A percentile compares a stretch with the other conserved stretches of the same genome.
Evolutionary conservation across 164 flowering plant genomes (phyloP).

Genomic region (Magnolia sinica): DNA sequence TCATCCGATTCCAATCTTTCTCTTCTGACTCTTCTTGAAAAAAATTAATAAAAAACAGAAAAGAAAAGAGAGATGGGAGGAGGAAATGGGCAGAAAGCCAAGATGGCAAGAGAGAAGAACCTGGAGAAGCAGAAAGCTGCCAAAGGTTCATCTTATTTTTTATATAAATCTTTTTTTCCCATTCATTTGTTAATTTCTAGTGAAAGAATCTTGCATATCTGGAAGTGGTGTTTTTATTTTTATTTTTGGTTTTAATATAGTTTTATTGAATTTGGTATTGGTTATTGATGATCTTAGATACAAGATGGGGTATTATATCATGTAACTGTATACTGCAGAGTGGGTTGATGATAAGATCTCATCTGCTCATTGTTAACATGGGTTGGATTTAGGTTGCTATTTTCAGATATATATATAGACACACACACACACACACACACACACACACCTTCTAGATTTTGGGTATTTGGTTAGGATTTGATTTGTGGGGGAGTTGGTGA

Average conservation of each 20-base stretch:
- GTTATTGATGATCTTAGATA: too few species aligned
- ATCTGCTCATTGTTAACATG: too few species aligned
- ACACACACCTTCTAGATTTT: neutral
- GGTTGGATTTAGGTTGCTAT: neutral
- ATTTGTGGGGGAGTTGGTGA: neutral
- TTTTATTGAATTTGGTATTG: too few species aligned
- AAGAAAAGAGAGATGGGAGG: constrained; percentile 11
- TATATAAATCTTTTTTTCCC: neutral
- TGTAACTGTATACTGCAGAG: too few species aligned
- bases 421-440: too few species aligned
- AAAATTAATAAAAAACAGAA: neutral
- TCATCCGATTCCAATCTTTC: neutral
- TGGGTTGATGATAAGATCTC: too few species aligned
- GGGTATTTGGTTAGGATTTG: neutral
- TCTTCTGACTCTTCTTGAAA: neutral
- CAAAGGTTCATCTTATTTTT: neutral
- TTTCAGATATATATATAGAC: neutral
- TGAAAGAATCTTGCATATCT: neutral
- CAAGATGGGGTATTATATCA: too few species aligned
- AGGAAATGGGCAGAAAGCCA: constrained; percentile 18
- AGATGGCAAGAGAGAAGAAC: constrained; percentile 16
- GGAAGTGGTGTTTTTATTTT: neutral
- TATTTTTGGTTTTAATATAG: neutral
- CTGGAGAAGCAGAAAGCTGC: constrained; percentile 12
- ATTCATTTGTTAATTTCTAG: neutral